phyloP scores from a whole-genome alignment of 2,329 filamentous ascomycete species.

The Elsinoe necatrix region DNA sequence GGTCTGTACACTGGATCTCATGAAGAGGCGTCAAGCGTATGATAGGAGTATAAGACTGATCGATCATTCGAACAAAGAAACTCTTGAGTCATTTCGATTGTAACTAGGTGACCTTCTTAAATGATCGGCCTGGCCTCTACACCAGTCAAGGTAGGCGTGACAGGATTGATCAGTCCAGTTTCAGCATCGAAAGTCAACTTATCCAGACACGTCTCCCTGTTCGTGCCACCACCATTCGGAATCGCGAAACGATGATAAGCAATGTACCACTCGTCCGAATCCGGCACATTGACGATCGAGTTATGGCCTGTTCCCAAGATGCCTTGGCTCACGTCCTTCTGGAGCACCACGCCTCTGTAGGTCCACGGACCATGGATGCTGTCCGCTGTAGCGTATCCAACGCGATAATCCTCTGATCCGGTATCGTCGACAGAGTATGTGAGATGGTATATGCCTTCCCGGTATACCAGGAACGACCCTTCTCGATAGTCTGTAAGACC shows the following conservation, averaged over 20 bases:
- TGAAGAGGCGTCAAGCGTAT: no score
- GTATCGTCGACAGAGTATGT: conserved; percentile 45
- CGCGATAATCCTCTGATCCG: conserved; percentile 38
- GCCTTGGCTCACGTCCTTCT: conserved; percentile 35
- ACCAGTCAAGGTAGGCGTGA: conserved; percentile 33
- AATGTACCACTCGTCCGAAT: conserved; percentile 44
- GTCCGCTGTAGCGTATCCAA: conserved; percentile 40
- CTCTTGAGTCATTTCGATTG: no score
- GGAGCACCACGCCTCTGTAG: conserved; percentile 38
- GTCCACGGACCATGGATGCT: conserved; percentile 37
- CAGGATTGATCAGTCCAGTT: conserved; percentile 31
- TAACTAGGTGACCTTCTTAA: no score
- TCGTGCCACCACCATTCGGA: conserved; percentile 38
- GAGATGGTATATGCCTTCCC: conserved; percentile 39
- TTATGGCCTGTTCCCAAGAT: conserved; percentile 42
- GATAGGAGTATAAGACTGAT: no score
- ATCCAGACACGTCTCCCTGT: conserved; percentile 40
- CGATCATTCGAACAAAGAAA: no score
- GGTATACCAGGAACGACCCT: conserved; percentile 38
- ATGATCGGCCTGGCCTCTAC: neutral
- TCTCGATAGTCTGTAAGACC: conserved; percentile 40
- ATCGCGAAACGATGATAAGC: conserved; percentile 43
- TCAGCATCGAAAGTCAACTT: conserved; percentile 32
- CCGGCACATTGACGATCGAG: conserved; percentile 40
- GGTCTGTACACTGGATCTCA: no score